Conservation (phyloP, 1,284 basidiomycete species). For the Ceratobasidium papillatum region DNA sequence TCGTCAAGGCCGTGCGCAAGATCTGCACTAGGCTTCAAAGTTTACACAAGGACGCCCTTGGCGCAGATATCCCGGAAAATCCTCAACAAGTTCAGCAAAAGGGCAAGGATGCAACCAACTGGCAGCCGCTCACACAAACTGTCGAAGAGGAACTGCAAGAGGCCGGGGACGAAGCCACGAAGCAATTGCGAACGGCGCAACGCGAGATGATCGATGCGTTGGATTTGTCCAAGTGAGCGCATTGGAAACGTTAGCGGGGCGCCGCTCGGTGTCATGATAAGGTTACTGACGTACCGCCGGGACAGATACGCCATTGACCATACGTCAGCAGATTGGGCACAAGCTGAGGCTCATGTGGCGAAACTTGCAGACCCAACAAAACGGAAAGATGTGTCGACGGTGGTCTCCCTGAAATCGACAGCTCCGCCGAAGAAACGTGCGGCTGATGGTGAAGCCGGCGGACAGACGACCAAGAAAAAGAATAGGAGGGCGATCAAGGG, state of each 20-base stretch:
- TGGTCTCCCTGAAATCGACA: slow-evolving; percentile 78
- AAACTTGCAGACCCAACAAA: slow-evolving; percentile 55
- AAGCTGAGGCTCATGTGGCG: slow-evolving; percentile 75
- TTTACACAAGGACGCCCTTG: slow-evolving; percentile 82
- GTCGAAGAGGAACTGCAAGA: slow-evolving; percentile 68
- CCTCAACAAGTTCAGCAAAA: slow-evolving; percentile 36
- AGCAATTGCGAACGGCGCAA: slow-evolving; percentile 59
- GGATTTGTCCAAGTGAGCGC: slow-evolving; percentile 82
- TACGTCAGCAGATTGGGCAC: slow-evolving; percentile 72
- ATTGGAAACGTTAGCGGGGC: slow-evolving; percentile 11
- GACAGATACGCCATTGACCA: slow-evolving; percentile 82
- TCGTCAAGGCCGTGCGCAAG: slow-evolving; percentile 90
- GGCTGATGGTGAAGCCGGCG: slow-evolving; percentile 52
- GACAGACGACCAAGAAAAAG: slow-evolving; percentile 42
- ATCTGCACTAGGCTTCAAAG: slow-evolving; percentile 81
- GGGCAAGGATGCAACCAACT: slow-evolving; percentile 49
- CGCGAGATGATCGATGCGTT: slow-evolving; percentile 85
- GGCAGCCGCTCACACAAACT: slow-evolving; percentile 63
- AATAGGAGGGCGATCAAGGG: slow-evolving; percentile 28
- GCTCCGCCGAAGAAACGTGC: slow-evolving; percentile 71
- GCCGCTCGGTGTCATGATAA: slow-evolving; percentile 8
- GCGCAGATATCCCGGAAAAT: slow-evolving; percentile 53
- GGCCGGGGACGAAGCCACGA: slow-evolving; percentile 64
- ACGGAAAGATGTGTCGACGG: slow-evolving; percentile 63
- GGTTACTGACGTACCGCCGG: slow-evolving; percentile 32